Evolutionary conservation across 495 filamentous ascomycete genomes (phyloP), one percentile per base, ranked within the genome.

Genomic region (Podospora sp.): DNA sequence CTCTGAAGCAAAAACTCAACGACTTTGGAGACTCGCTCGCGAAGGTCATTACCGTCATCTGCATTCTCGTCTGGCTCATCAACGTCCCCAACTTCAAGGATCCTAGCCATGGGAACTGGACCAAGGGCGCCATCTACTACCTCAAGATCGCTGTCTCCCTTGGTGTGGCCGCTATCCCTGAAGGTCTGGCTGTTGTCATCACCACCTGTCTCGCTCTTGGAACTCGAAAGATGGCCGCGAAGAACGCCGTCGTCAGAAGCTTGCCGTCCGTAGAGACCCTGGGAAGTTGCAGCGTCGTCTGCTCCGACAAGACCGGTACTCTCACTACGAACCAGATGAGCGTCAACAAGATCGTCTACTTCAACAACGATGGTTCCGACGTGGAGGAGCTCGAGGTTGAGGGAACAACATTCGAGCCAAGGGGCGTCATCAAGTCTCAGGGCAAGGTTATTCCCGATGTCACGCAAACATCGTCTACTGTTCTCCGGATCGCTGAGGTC

Each of bases 291-390:
- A 98, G 95, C 74, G 93, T 99, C 63, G 97, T 99, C 75, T 99
- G 96, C 82, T 99, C 96, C n/a, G 96, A 99, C 82, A 99, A 99
- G 84, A 99, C 96, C 1, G 96, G 96, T 68, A 99, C 96, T 24
- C 80, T 99, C 75, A 99, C 96, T 26, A 99, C 96, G 40, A 99
- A 98, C 81, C 93, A 99, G 79, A 99, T 99, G 96, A 97, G 95
- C 73, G 96, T 97, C 62, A 94, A 88, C 76, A 97, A 94, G 79
- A 83, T 97, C 50, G 91, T 97, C 29, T 92, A 91, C 75, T 81
- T 99, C 72, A 89, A 84, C 70, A 84, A 88, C 66, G 81, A 86
- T 60, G 93, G 92, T 46, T 84, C 82, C 58, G 89, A 87, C 51
- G 79, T 99, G 18, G 92, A 96, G 71, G 93, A 98, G 69, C 84